These are phyloP conservation scores for Sporothrix inflata DNA, from an alignment of 2,329 filamentous ascomycete species.

Conservation along the genomic window DNA sequence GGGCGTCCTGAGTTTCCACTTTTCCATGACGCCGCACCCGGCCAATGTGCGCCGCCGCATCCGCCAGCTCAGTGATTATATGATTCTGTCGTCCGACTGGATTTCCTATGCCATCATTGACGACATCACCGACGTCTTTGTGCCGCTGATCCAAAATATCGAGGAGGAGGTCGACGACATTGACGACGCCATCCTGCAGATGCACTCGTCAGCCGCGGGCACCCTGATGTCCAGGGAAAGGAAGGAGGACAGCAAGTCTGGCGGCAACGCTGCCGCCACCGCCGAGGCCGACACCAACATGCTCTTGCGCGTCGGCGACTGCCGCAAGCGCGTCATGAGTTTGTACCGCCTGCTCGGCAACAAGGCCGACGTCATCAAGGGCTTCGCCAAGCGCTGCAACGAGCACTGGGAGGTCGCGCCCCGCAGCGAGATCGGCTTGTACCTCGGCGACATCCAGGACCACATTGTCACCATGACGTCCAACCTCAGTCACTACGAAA, in stretches of 20 bases:
- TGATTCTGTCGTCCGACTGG: constrained; percentile 93
- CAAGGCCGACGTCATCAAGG: constrained; percentile 98
- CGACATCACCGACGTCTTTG: constrained; percentile 96
- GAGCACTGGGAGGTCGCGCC: constrained; percentile 97
- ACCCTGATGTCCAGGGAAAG: constrained; percentile 28
- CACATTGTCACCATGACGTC: constrained; percentile 99
- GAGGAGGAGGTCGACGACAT: constrained; percentile 98
- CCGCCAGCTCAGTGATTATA: constrained; percentile 89
- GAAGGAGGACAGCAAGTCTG: constrained; percentile 40
- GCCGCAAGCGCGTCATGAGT: constrained; percentile 96
- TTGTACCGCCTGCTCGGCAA: constrained; percentile 91
- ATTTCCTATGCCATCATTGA: constrained; percentile 98
- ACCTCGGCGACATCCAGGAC: constrained; percentile 97
- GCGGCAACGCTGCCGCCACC: constrained; percentile 30
- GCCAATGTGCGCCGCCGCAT: constrained; percentile 94
- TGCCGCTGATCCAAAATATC: constrained; percentile 86
- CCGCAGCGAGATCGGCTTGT: constrained; percentile 93
- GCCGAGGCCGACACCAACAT: constrained; percentile 56
- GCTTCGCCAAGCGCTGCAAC: constrained; percentile 97
- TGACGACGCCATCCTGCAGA: constrained; percentile 83
- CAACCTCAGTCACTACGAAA: constrained; percentile 94
- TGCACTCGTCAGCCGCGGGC: constrained; percentile 65
- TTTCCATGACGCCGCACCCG: constrained; percentile 92
- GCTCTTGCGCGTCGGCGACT: constrained; percentile 89
- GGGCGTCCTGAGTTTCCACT: constrained; percentile 94